These are phyloP conservation scores for Aquilaria yunnanensis DNA, from an alignment of 345 rosid species.

Conservation along the genomic window DNA sequence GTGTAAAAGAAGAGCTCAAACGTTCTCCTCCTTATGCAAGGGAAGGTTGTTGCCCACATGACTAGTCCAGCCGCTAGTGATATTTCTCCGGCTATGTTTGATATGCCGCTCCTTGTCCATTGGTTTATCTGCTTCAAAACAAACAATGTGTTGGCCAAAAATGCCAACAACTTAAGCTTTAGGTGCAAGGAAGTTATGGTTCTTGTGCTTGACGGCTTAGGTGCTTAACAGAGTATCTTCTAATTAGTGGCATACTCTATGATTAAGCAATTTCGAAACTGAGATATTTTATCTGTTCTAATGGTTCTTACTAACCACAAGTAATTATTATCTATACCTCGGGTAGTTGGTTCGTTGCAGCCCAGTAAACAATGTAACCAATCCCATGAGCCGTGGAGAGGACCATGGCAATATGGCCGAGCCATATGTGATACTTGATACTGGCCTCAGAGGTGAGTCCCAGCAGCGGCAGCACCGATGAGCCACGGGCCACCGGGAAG, in stretches of 20 bases:
- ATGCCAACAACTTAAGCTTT: not conserved
- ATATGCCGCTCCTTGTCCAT: constrained; percentile 33
- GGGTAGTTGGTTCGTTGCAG: constrained; percentile 32
- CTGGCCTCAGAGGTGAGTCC: constrained; percentile 65
- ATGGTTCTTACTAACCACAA: no score
- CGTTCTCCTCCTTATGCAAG: constrained; percentile 30
- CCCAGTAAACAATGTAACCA: constrained; percentile 53
- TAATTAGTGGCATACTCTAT: no score
- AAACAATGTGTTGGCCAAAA: constrained; percentile 1
- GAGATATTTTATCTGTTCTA: no score
- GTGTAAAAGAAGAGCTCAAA: constrained; percentile 63
- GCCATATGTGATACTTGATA: constrained; percentile 73
- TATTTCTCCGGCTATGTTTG: constrained; percentile 51
- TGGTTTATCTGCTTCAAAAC: not conserved
- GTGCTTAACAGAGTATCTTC: no score
- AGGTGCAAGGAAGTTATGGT: not conserved
- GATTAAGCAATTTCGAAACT: no score
- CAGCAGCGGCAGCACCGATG: constrained; percentile 47
- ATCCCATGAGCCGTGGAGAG: constrained; percentile 36
- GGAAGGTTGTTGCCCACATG: constrained; percentile 43
- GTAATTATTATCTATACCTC: constrained; percentile 18
- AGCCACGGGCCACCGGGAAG: constrained; percentile 59
- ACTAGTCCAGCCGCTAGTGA: constrained; percentile 37
- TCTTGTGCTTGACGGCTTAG: no score
- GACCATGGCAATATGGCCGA: constrained; percentile 53